Evolutionary conservation across 2,329 filamentous ascomycete species (phyloP).

Genomic region (Claviceps purpurea): DNA sequence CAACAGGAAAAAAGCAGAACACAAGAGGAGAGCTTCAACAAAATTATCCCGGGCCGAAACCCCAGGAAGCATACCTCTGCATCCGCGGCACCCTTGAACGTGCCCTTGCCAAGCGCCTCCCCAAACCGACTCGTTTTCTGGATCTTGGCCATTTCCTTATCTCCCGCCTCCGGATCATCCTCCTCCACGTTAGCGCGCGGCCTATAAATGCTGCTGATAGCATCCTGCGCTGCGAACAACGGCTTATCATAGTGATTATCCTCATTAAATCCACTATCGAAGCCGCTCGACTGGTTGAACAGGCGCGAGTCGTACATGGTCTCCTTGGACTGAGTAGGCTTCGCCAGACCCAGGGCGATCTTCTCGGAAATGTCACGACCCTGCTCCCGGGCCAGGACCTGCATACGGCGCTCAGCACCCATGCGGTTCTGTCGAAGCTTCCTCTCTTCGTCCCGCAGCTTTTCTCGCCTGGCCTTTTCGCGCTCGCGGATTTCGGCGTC

Average conservation of each 20-base stretch:
- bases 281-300: constrained; percentile 88
- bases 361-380: constrained; percentile 96
- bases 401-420: constrained; percentile 82
- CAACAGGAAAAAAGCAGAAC: no score
- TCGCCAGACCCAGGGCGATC: constrained; percentile 84
- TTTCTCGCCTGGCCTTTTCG: constrained; percentile 64
- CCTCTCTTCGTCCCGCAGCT: constrained; percentile 69
- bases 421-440: constrained; percentile 89
- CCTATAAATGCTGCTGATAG: constrained; percentile 86
- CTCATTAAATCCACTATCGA: constrained; percentile 88
- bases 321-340: constrained; percentile 83
- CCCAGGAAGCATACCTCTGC: constrained; percentile 49
- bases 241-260: constrained; percentile 97
- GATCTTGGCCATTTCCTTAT: constrained; percentile 76
- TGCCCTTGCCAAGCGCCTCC: constrained; percentile 77
- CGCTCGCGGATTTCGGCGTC: constrained; percentile 62
- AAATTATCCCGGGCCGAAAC: no score
- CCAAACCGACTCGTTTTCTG: constrained; percentile 71
- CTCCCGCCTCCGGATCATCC: constrained; percentile 65
- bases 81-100: constrained; percentile 77
- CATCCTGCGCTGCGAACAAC: constrained; percentile 88
- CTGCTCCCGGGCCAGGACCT: constrained; percentile 88
- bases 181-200: constrained; percentile 64
- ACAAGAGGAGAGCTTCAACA: no score
- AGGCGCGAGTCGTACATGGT: constrained; percentile 94